Base-by-base conservation (phyloP, 2,329 filamentous ascomycete genomes). In the Aspergillus flavus region DNA sequence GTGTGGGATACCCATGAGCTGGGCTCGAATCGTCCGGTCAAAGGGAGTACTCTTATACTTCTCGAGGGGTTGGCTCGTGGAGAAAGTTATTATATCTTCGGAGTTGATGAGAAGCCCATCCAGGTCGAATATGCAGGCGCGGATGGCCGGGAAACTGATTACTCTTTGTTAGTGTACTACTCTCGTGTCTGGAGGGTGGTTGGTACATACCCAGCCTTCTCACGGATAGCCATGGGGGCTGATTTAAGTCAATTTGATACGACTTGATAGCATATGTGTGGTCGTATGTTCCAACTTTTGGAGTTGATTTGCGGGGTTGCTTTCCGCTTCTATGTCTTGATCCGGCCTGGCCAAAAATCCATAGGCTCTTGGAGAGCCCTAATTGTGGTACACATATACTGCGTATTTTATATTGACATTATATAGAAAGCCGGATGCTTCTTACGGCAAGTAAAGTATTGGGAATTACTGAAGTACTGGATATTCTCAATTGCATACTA, bases 91-190 rank as follows among this genome's bases (percentile, higher is more conserved):
- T 34, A 73, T 73, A 64, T 76, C 75, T 65, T 77, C 75, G 36
- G 75, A 71, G 58, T 76, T 74, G 63, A 76, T 71, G 55, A 77
- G 72, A 7, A 74, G 69, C 3, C 75, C 74, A 55, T 77, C 75
- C 62, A 77, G 66, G 64, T 77, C 74, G 50, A 77, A 77, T 54
- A 77, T 76, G 63, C 72, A 76, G 53, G 75, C 75, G 26, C 74
- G 71, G 32, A 75, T 64, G 41, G 68, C 63, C 30, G 70, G 67
- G 63, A 73, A 71, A 28, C 66, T 71, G 61, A 46, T 52, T 6
- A 21, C 16, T 19, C 34, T 3, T 59, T 32, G 64, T 69, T 56
- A 68, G 63, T 39, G 0, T n/a, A 46, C 45, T 28, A 12, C 9
- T 11, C 41, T 11, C 12, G 41, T 11, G 2, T 21, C n/a, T 21